Evolutionary conservation across 805 yeast species (phyloP), one percentile per base, ranked within the genome.

Genomic region (Candida maris): DNA sequence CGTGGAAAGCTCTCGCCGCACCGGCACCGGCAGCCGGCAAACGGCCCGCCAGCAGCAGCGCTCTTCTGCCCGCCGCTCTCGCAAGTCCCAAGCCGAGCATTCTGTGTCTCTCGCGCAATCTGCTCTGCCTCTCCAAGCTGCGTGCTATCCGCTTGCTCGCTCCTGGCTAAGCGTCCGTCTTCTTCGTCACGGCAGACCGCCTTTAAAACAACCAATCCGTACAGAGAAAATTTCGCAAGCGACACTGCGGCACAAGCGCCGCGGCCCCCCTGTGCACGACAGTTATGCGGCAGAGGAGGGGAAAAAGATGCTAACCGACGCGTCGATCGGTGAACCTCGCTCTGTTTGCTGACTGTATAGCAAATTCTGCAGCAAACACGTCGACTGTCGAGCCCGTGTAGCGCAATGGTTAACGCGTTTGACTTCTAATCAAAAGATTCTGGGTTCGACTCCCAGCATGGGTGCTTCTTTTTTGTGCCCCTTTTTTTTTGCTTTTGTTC

Each of bases 401-500:
- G 48, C 78, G 77, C 70, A 73, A 73, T 72, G 77, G 78, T 72
- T 71, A 72, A 70, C 78, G 77, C 78, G 75, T 72, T 72, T 73
- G 77, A 73, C 77, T 72, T 72, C 77, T 72, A 71, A 73, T 72
- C 78, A 72, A 71, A 70, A 71, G 77, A 73, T 71, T 72, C 71
- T 70, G 77, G 74, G 78, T 72, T 72, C 78, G 78, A 72, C 75
- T 71, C 78, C 66, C 67, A 56, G 64, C 65, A 51, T 60, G 67
- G 65, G 45, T 44, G 45, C 21, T 28, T 28, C 18, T 28, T 28
- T 28, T 28, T 16, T 28, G 9, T 22, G 24, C 24, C 24, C 24
- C 24, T n/a, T n/a, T n/a, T n/a, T n/a, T n/a, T n/a, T n/a, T n/a
- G n/a, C n/a, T n/a, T n/a, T n/a, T n/a, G n/a, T n/a, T n/a, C n/a